Base-by-base conservation (phyloP, 2,329 filamentous ascomycete species). In the Penicillium sp. region DNA sequence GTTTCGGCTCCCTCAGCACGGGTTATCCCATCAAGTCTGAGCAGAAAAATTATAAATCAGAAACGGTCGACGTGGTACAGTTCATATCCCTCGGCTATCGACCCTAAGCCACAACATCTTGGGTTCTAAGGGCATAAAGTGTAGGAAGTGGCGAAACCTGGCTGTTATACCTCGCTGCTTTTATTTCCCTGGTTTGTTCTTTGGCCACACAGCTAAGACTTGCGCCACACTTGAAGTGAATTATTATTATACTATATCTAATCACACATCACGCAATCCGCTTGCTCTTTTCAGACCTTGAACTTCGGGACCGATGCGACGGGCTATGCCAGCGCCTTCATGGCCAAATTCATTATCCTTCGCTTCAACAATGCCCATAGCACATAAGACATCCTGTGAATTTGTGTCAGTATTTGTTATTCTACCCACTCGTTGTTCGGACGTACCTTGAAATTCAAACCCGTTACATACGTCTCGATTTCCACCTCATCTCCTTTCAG, bases 371-470 rank as follows among this genome's bases (percentile, higher is more conserved):
- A 58, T 43, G 6, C 50, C 52, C 37, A 59, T 50, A 3, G 53
- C 48, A 29, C 48, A 45, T 2, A 59, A 35, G 28, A 60, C 40
- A 48, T 62, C 58, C 45, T 58, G 33, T 15, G n/a, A 46, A 12
- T 9, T 40, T 19, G 4, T 15, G 7, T 45, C 2, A 29, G n/a
- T 26, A 12, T 35, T 4, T 10, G n/a, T 10, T 12, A 21, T 6
- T 19, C 2, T 6, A 17, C n/a, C 21, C n/a, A 6, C 10, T 6
- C n/a, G 15, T 24, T 17, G 4, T 4, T 29, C 2, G 17, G 4
- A n/a, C 50, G 26, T 53, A 62, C 60, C 37, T 51, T 57, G 51
- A 64, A 64, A 33, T 62, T 61, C 34, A 65, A 24, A 12, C 62
- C 63, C 13, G 56, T 56, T 2, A 56, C 57, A 12, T 54, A 38